Conservation (phyloP, 78 protist genomes). For the Dictyostelium firmibasis region DNA sequence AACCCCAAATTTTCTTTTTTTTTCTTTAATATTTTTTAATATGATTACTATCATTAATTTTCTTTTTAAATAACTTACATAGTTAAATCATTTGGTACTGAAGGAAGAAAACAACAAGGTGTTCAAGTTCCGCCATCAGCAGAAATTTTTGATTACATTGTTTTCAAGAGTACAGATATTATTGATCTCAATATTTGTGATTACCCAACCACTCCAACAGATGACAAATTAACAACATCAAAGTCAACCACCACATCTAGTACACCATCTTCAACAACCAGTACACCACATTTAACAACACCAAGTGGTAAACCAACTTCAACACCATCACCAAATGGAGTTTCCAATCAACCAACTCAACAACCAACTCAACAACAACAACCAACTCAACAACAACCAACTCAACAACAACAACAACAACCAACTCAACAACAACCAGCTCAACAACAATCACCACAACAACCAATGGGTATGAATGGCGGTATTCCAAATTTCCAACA, state of each 20-base stretch:
- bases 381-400: slow-evolving; percentile 3
- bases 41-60: not conserved
- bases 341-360: not conserved
- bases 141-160: slow-evolving; percentile 67
- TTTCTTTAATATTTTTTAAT: not conserved
- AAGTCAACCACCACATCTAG: not conserved
- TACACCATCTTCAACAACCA: not conserved
- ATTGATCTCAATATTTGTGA: slow-evolving; percentile 59
- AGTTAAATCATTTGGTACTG: slow-evolving; percentile 68
- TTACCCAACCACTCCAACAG: not conserved
- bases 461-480: not conserved
- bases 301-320: not conserved
- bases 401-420: not conserved
- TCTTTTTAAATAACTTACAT: not conserved
- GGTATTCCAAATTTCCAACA: slow-evolving; percentile 7
- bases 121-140: slow-evolving; percentile 41
- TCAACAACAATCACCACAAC: not conserved
- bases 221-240: not conserved
- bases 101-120: slow-evolving; percentile 23
- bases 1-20: not conserved
- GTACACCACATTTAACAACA: not conserved
- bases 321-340: not conserved
- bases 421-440: not conserved
- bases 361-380: not conserved
- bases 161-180: slow-evolving; percentile 69